A percentile compares a stretch with the other conserved stretches of the same genome.
Evolutionary conservation across 163 green algal species (phyloP).

Genomic region (Scenedesmus sp.): DNA sequence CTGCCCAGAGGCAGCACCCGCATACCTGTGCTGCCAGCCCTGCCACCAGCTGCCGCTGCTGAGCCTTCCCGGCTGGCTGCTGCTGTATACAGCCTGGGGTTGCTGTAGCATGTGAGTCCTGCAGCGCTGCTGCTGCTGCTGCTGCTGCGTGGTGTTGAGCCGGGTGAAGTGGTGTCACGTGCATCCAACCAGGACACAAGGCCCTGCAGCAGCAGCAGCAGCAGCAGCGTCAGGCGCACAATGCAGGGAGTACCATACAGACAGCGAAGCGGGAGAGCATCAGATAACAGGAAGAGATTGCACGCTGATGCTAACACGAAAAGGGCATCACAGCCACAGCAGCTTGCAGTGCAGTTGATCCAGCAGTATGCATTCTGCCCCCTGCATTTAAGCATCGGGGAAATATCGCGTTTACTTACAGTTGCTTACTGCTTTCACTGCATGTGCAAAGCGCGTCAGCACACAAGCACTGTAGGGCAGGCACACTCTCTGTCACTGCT

Average conservation of each 20-base stretch:
- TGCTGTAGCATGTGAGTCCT: not conserved
- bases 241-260: not conserved
- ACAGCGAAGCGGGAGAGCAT: not conserved
- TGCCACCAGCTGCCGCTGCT: constrained; percentile 28
- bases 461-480: not conserved
- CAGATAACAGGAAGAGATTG: not conserved
- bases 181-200: constrained; percentile 43
- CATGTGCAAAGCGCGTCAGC: not conserved
- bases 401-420: too few relatives aligned
- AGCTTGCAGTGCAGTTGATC: not conserved
- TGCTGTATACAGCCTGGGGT: not conserved
- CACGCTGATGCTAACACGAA: not conserved
- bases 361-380: not conserved
- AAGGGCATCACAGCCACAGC: not conserved
- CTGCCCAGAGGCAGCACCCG: not conserved
- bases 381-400: not conserved
- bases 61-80: not conserved
- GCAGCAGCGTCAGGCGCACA: not conserved
- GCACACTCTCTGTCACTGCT: not conserved
- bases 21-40: not conserved
- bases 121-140: too few relatives aligned
- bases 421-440: too few relatives aligned
- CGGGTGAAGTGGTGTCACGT: constrained; percentile 27
- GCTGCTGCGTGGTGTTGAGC: constrained; percentile 31
- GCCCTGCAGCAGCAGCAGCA: constrained; percentile 15